Base-by-base conservation (phyloP, 805 yeast genomes). In the Priceomyces castillae region DNA sequence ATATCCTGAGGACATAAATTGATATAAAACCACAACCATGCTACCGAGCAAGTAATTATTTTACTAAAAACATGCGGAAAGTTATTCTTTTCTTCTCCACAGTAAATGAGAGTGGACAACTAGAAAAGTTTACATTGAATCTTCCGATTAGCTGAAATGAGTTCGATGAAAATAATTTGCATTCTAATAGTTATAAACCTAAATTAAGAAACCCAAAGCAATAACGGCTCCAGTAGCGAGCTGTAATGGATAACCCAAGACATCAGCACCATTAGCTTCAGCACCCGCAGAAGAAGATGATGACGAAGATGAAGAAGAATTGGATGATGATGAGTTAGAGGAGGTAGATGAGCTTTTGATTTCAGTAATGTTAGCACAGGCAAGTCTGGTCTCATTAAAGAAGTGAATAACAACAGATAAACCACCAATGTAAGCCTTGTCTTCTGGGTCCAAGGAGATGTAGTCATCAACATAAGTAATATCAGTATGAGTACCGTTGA, bases 351-450 rank as follows among this genome's bases (percentile, higher is more conserved):
- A 23, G 7, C 28, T 11, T 3, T 17, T 37, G 12, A 12, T 22
- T 6, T 18, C 25, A n/a, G 40, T 59, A 42, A 70, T 59, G 51
- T 70, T 69, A 22, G 74, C 71, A 56, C 76, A 70, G 2, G 69
- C 64, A 23, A 65, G 44, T 52, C 71, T 61, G 33, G 64, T 45
- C 46, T 56, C 53, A 51, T 69, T 58, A 41, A 45, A 44, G 34
- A 50, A 62, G 52, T 69, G 73, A 41, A 69, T 52, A 33, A 66
- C 71, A 15, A 70, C 63, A 9, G 72, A 65, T 43, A 65, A 59
- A 33, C 56, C 52, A 31, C 69, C 69, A 56, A 63, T 47, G 48
- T 47, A 60, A 12, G 70, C 69, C 19, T 46, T 40, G 49, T 51
- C 47, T 3, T 45, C 47, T 1, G 61, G 53, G 51, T 64, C 59